phyloP scores from a whole-genome alignment of 768 basidiomycete genomes.

The Lactarius sanguifluus region DNA sequence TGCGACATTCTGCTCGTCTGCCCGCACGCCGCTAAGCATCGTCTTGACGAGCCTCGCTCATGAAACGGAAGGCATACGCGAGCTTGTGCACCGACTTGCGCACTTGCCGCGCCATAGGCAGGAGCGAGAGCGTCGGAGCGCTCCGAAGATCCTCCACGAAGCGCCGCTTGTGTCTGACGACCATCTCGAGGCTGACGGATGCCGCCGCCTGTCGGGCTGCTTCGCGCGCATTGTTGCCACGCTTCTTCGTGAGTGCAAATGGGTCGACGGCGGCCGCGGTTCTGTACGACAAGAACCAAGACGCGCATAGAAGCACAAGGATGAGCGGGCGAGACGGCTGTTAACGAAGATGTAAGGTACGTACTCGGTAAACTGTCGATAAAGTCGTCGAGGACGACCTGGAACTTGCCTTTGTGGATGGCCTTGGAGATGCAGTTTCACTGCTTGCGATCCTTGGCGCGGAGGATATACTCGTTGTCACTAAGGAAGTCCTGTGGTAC shows the following conservation, averaged over 20 bases:
- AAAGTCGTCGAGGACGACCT: slow-evolving; percentile 26
- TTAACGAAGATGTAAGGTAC: slow-evolving; percentile 32
- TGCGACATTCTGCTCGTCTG: slow-evolving; percentile 37
- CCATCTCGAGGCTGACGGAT: slow-evolving; percentile 44
- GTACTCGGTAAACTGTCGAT: slow-evolving; percentile 49
- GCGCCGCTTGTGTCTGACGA: slow-evolving; percentile 59
- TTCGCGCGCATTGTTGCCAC: slow-evolving; percentile 70
- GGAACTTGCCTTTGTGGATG: slow-evolving; percentile 54
- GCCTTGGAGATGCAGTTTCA: slow-evolving; percentile 53
- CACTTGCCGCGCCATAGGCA: slow-evolving; percentile 76
- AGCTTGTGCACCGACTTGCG: too few species aligned
- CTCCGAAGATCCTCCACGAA: slow-evolving; percentile 48
- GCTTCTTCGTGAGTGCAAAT: slow-evolving; percentile 54
- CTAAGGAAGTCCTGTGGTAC: slow-evolving; percentile 39
- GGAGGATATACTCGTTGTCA: slow-evolving; percentile 44
- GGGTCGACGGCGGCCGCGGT: slow-evolving; percentile 52
- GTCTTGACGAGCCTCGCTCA: slow-evolving; percentile 51
- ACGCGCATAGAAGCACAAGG: neutral
- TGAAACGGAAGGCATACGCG: slow-evolving; percentile 67
- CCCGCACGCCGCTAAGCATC: slow-evolving; percentile 47
- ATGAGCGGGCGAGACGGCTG: neutral
- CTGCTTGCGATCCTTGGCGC: slow-evolving; percentile 45
- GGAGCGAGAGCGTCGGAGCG: slow-evolving; percentile 58
- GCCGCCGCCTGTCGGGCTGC: slow-evolving; percentile 32
- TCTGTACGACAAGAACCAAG: slow-evolving; percentile 35